phyloP scores from a whole-genome alignment of 345 rosid species.

The Adansonia digitata region DNA sequence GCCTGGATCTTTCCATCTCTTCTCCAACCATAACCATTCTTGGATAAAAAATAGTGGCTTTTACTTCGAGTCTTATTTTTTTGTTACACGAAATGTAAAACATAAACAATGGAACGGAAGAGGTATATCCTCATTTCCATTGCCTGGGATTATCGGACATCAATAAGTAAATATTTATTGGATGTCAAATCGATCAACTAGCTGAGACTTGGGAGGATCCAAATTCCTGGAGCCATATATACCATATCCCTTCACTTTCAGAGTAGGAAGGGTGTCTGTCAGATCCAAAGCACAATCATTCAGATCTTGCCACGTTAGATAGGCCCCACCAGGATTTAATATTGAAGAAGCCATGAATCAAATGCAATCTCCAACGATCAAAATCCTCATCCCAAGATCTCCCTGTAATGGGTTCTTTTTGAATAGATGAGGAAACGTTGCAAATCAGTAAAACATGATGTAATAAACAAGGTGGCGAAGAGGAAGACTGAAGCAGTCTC shows the following conservation, averaged over 20 bases:
- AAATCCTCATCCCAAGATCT: slow-evolving; percentile 69
- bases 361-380: slow-evolving; percentile 33
- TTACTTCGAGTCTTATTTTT: background rate
- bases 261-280: background rate
- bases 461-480: no score
- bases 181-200: background rate
- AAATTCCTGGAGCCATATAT: slow-evolving; percentile 1
- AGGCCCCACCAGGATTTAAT: background rate
- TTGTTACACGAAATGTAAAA: background rate
- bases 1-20: no score
- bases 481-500: no score
- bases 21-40: no score
- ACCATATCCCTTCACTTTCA: no score
- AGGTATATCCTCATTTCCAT: no score
- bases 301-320: slow-evolving; percentile 26
- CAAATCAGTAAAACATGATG: no score
- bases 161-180: background rate
- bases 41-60: background rate
- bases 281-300: background rate
- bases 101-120: no score
- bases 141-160: background rate
- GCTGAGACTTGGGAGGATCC: background rate
- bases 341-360: background rate
- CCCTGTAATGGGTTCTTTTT: no score
- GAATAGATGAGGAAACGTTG: no score